These are phyloP conservation scores for Chaetomidium leptoderma DNA, from an alignment of 495 filamentous ascomycete species.

Conservation along the genomic window DNA sequence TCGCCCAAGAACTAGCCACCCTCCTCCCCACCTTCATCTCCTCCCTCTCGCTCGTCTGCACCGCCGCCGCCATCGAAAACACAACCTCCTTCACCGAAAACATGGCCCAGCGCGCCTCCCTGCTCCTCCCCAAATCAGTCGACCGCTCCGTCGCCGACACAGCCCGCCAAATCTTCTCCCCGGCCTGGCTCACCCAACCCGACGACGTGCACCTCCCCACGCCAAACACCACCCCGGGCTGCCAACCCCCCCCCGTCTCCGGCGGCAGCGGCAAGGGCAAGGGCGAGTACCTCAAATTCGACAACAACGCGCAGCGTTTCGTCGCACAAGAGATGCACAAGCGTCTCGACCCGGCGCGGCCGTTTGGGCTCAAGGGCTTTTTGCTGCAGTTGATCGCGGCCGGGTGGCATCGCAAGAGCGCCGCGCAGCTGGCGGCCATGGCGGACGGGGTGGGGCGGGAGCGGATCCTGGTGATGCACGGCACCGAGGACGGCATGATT, in stretches of 20 bases:
- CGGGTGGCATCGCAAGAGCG: slow-evolving; percentile 70
- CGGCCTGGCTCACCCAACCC: slow-evolving; percentile 53
- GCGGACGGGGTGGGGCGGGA: slow-evolving; percentile 63
- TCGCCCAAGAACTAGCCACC: slow-evolving; percentile 71
- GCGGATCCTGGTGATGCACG: slow-evolving; percentile 70
- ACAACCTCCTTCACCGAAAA: slow-evolving; percentile 55
- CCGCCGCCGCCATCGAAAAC: slow-evolving; percentile 66
- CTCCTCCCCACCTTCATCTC: slow-evolving; percentile 59
- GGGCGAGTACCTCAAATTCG: slow-evolving; percentile 48
- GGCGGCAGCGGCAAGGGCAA: background rate
- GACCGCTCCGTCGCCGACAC: slow-evolving; percentile 48
- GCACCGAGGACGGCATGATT: slow-evolving; percentile 70
- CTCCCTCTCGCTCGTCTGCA: slow-evolving; percentile 65
- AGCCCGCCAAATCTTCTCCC: slow-evolving; percentile 57
- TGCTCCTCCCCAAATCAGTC: slow-evolving; percentile 65
- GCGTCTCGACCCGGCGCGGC: slow-evolving; percentile 43
- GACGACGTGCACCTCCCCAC: slow-evolving; percentile 52
- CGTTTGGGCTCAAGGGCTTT: slow-evolving; percentile 63
- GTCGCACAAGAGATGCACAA: slow-evolving; percentile 71
- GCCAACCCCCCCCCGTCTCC: slow-evolving; percentile 10
- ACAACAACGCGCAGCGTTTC: slow-evolving; percentile 73
- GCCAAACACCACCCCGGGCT: slow-evolving; percentile 20
- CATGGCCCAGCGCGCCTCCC: slow-evolving; percentile 59
- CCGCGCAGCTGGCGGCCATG: slow-evolving; percentile 57
- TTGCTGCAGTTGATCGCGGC: slow-evolving; percentile 73